Conservation (phyloP, 352 stramenopile species). For the Phytophthora megakarya region DNA sequence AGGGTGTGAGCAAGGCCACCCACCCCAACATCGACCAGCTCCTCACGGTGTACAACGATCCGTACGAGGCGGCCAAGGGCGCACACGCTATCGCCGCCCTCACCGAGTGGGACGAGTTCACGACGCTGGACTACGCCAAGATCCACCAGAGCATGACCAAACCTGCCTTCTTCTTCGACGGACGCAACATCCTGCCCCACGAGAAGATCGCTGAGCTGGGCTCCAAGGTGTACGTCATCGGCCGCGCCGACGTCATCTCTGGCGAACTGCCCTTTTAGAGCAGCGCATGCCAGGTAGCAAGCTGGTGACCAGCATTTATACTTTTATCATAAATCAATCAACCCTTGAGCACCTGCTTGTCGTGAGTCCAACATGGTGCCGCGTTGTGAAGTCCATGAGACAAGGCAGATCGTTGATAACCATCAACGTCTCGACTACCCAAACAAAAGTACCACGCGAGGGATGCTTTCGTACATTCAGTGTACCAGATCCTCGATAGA, state of each 20-base stretch:
- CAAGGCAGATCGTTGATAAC: not conserved
- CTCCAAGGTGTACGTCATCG: slow-evolving; percentile 99
- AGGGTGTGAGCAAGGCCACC: slow-evolving; percentile 91
- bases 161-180: slow-evolving; percentile 99
- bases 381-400: not conserved
- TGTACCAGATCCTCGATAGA: too few species aligned
- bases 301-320: slow-evolving; percentile 15
- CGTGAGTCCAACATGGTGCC: slow-evolving; percentile 7
- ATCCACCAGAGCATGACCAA: slow-evolving; percentile 98
- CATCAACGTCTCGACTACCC: not conserved
- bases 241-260: slow-evolving; percentile 74
- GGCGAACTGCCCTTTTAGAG: slow-evolving; percentile 69
- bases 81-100: slow-evolving; percentile 94
- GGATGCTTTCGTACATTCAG: not conserved
- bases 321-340: slow-evolving; percentile 35
- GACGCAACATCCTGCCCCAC: slow-evolving; percentile 97
- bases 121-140: slow-evolving; percentile 95
- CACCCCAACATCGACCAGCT: slow-evolving; percentile 91
- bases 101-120: slow-evolving; percentile 99
- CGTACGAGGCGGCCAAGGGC: slow-evolving; percentile 93
- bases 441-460: not conserved
- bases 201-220: slow-evolving; percentile 93
- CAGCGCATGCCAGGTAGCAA: slow-evolving; percentile 12
- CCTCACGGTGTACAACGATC: slow-evolving; percentile 71
- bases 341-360: slow-evolving; percentile 18